A percentile compares a stretch with the other conserved stretches of the same genome.
phyloP scores from a whole-genome alignment of 1,139 yeast species.

The Lodderomyces orthopsilosis region DNA sequence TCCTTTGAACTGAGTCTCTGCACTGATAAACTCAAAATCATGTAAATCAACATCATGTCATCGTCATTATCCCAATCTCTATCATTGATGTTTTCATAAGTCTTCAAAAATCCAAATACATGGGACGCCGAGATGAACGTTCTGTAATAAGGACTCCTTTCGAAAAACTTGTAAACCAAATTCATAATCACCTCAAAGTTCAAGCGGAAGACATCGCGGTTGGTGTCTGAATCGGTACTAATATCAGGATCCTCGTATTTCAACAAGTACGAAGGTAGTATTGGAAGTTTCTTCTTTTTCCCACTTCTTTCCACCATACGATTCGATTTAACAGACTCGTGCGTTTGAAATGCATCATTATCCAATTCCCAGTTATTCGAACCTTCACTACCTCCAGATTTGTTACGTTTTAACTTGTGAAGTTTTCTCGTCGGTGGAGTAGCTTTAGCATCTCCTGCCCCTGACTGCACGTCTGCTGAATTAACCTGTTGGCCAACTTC shows the following conservation, averaged over 20 bases:
- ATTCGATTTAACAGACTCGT: conserved; percentile 10
- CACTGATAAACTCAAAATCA: conserved; percentile 41
- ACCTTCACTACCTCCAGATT: conserved; percentile 1
- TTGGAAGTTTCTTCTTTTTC: conserved; percentile 29
- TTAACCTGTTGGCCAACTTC: conserved; percentile 8
- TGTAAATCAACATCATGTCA: conserved; percentile 44
- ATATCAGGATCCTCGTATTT: conserved; percentile 24
- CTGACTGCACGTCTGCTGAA: conserved; percentile 7
- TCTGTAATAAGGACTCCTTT: conserved; percentile 27
- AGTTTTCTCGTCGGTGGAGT: conserved; percentile 5
- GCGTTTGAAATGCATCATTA: conserved; percentile 8
- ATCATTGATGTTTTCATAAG: conserved; percentile 28
- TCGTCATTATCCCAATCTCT: conserved; percentile 51
- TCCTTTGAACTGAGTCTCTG: conserved; percentile 39
- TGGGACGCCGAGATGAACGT: conserved; percentile 29
- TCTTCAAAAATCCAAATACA: conserved; percentile 28
- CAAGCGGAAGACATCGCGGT: conserved; percentile 18
- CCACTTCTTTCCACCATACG: conserved; percentile 22
- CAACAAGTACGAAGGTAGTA: conserved; percentile 18
- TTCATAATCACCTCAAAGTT: conserved; percentile 25
- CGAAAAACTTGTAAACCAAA: conserved; percentile 35
- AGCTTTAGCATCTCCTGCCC: conserved; percentile 5
- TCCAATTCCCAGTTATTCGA: conserved; percentile 13
- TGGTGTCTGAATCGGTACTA: conserved; percentile 21
- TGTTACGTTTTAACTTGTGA: conserved; percentile 7